Percentiles rank a stretch among this genome's conserved stretches.
Evolutionary conservation across 306 rosid genomes (phyloP).

Genomic region (Argentina anserina): DNA sequence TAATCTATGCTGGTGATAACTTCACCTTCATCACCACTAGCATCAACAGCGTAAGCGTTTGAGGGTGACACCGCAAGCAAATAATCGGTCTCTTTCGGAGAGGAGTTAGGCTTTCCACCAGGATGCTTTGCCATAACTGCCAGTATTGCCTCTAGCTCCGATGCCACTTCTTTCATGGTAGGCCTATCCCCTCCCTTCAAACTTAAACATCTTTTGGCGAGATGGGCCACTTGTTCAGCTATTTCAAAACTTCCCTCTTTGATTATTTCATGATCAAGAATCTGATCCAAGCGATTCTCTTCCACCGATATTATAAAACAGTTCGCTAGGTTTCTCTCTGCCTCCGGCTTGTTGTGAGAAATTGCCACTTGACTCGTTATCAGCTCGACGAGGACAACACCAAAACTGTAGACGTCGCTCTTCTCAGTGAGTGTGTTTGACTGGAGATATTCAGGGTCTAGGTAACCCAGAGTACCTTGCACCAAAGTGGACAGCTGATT

Average conservation of each 20-base stretch:
- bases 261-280: neutral
- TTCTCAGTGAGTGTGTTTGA: slow-evolving; percentile 20
- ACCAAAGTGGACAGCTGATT: neutral
- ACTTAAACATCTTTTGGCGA: slow-evolving; percentile 7
- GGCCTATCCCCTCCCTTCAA: slow-evolving; percentile 12
- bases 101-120: too few species aligned
- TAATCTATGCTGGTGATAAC: too few species aligned
- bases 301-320: neutral
- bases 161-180: slow-evolving; percentile 6
- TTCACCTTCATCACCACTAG: neutral
- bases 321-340: neutral
- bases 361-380: slow-evolving; percentile 15
- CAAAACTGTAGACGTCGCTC: slow-evolving; percentile 28
- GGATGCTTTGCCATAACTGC: neutral
- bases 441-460: slow-evolving; percentile 25
- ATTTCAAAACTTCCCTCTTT: neutral
- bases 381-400: slow-evolving; percentile 27
- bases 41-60: neutral
- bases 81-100: neutral
- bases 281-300: neutral
- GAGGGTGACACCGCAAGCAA: too few species aligned
- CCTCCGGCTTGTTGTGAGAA: too few species aligned
- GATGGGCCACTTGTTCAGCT: neutral
- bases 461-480: neutral
- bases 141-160: slow-evolving; percentile 15